A percentile compares a stretch with the other conserved stretches of the same genome.
These are phyloP conservation scores for Fomitopsis serialis DNA, from an alignment of 768 basidiomycete genomes.

Conservation along the genomic window DNA sequence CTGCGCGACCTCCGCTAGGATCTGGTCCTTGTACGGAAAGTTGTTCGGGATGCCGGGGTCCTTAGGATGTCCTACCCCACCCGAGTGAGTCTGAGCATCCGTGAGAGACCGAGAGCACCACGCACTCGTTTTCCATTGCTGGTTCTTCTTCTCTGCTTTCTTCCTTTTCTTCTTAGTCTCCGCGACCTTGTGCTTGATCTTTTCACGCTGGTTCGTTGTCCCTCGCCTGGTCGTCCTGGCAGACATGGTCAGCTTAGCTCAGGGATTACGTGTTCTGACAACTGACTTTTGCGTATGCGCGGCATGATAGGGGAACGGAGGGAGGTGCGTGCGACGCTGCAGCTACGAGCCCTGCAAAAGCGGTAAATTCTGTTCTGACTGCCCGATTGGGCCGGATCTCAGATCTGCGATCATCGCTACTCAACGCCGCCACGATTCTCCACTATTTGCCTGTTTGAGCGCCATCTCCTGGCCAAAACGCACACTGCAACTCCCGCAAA, in stretches of 20 bases:
- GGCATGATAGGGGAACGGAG: slow-evolving; percentile 38
- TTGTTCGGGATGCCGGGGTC: slow-evolving; percentile 93
- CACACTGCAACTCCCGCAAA: too few species aligned
- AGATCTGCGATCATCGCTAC: too few species aligned
- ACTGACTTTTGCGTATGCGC: slow-evolving; percentile 63
- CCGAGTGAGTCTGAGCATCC: slow-evolving; percentile 4
- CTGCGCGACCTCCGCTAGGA: slow-evolving; percentile 85
- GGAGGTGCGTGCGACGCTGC: neutral
- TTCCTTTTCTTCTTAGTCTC: slow-evolving; percentile 74
- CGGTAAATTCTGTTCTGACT: too few species aligned
- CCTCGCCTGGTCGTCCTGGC: slow-evolving; percentile 77
- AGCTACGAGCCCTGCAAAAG: too few species aligned
- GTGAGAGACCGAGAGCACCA: neutral
- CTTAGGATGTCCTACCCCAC: slow-evolving; percentile 60
- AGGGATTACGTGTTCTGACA: neutral
- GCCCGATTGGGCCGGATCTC: too few species aligned
- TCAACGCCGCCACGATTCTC: too few species aligned
- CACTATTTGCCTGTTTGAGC: too few species aligned
- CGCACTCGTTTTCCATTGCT: slow-evolving; percentile 87
- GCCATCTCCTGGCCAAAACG: too few species aligned
- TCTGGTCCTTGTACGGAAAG: slow-evolving; percentile 92
- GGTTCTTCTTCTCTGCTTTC: slow-evolving; percentile 72
- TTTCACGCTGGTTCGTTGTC: slow-evolving; percentile 67
- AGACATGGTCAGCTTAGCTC: neutral
- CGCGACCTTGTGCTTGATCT: slow-evolving; percentile 66